Evolutionary conservation across 352 stramenopile genomes (phyloP).

Genomic region (Pythium pyrilobum): DNA sequence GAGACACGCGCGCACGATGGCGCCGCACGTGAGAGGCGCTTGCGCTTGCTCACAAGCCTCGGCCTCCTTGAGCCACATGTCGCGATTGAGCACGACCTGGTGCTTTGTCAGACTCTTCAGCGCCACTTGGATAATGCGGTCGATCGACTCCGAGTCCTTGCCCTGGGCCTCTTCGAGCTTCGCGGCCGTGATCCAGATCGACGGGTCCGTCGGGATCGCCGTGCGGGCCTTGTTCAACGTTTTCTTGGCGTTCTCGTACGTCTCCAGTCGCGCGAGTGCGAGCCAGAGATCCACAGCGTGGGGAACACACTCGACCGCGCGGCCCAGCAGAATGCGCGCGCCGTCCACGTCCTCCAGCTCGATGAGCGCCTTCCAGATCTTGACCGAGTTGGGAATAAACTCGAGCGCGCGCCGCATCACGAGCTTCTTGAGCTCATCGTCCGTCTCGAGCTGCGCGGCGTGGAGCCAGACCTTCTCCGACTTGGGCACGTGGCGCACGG

Average conservation of each 20-base stretch:
- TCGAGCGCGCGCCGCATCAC: conserved; percentile 91
- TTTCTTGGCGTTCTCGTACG: conserved; percentile 97
- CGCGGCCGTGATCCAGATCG: conserved; percentile 98
- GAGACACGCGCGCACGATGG: conserved; percentile 93
- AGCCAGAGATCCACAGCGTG: conserved; percentile 98
- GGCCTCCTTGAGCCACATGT: conserved; percentile 96
- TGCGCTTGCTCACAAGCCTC: conserved; percentile 90
- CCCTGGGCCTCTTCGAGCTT: conserved; percentile 98
- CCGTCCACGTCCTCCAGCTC: conserved; percentile 97
- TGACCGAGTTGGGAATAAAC: conserved; percentile 95
- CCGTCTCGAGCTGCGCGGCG: conserved; percentile 92
- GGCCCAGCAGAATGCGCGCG: conserved; percentile 91
- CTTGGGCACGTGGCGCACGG: conserved; percentile 89
- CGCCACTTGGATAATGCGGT: conserved; percentile 80
- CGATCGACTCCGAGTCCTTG: conserved; percentile 78
- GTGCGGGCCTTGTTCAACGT: conserved; percentile 95
- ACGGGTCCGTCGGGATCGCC: conserved; percentile 93
- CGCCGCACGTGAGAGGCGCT: conserved; percentile 90
- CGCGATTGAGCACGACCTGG: conserved; percentile 91
- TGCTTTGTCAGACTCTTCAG: conserved; percentile 88
- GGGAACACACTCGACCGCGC: conserved; percentile 98
- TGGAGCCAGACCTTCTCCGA: conserved; percentile 96
- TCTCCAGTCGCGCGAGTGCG: conserved; percentile 95
- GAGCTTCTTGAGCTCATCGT: conserved; percentile 86
- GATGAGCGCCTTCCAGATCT: conserved; percentile 98